These are phyloP conservation scores for Cladosporium velox DNA, from an alignment of 2,329 filamentous ascomycete species.

Conservation along the genomic window DNA sequence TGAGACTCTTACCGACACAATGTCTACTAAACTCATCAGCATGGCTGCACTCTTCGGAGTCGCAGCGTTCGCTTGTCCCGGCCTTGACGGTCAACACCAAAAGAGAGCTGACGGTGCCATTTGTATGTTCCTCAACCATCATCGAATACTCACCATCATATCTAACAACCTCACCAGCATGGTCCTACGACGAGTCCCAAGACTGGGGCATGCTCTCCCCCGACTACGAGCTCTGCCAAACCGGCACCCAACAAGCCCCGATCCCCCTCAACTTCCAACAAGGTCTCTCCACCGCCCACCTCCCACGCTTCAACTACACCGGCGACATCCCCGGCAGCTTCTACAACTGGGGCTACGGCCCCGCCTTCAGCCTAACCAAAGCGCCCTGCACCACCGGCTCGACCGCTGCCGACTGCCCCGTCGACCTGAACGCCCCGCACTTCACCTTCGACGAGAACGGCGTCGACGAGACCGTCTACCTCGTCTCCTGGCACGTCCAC, in stretches of 20 bases:
- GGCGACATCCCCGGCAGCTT: constrained; percentile 42
- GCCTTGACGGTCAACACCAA: not conserved
- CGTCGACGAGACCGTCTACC: constrained; percentile 48
- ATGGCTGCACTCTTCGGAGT: constrained; percentile 2
- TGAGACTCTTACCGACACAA: not conserved
- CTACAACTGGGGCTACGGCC: constrained; percentile 55
- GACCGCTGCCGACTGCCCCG: constrained; percentile 2
- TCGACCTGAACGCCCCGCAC: constrained; percentile 41
- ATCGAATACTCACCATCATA: not conserved
- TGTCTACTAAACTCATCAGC: not conserved
- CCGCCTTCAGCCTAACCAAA: constrained; percentile 46
- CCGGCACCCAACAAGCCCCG: constrained; percentile 54
- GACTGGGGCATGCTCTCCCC: constrained; percentile 28
- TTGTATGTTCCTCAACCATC: not conserved
- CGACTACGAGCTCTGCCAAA: constrained; percentile 51
- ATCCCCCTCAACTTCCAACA: constrained; percentile 48
- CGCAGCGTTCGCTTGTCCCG: constrained; percentile 2
- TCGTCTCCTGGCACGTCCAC: constrained; percentile 56
- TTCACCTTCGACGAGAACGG: constrained; percentile 44
- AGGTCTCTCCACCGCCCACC: constrained; percentile 46
- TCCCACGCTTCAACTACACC: constrained; percentile 47
- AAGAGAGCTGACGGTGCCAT: constrained; percentile 7
- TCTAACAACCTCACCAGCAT: constrained; percentile 8
- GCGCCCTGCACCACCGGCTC: constrained; percentile 23
- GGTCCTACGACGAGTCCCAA: constrained; percentile 28